A percentile compares a stretch with the other conserved stretches of the same genome.
Conservation (phyloP, 495 filamentous ascomycete species). For the Xylaria telfairii region DNA sequence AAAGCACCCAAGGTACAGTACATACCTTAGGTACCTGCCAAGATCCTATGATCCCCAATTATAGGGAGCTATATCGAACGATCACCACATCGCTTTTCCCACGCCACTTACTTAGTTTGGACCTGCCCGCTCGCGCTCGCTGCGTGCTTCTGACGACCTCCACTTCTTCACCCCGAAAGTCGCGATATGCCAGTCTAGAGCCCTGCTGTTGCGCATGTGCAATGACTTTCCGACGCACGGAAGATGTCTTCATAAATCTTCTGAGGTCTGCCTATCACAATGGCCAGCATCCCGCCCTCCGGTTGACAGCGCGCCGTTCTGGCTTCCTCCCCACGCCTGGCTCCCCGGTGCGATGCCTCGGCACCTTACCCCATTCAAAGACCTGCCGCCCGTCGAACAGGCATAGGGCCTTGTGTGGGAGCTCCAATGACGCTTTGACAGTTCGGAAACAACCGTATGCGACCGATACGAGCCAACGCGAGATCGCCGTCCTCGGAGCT, state of each 20-base stretch:
- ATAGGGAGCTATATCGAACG: neutral
- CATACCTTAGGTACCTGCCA: neutral
- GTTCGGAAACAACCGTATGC: conserved; percentile 25
- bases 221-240: conserved; percentile 35
- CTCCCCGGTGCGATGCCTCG: conserved; percentile 29
- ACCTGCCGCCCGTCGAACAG: conserved; percentile 15
- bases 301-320: conserved; percentile 9
- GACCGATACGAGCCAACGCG: conserved; percentile 38
- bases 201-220: conserved; percentile 23
- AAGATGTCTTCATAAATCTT: conserved; percentile 32
- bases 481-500: conserved; percentile 80
- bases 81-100: neutral
- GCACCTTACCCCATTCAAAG: conserved; percentile 14
- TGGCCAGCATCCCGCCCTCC: conserved; percentile 24
- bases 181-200: conserved; percentile 31
- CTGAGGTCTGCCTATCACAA: conserved; percentile 31
- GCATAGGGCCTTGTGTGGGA: neutral
- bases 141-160: neutral
- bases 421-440: conserved; percentile 8
- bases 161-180: neutral
- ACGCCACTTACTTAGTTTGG: neutral
- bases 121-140: neutral
- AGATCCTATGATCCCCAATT: no score
- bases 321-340: conserved; percentile 7
- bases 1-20: no score